phyloP scores from a whole-genome alignment of 2,329 filamentous ascomycete genomes.

The Pochonia chlamydosporia region DNA sequence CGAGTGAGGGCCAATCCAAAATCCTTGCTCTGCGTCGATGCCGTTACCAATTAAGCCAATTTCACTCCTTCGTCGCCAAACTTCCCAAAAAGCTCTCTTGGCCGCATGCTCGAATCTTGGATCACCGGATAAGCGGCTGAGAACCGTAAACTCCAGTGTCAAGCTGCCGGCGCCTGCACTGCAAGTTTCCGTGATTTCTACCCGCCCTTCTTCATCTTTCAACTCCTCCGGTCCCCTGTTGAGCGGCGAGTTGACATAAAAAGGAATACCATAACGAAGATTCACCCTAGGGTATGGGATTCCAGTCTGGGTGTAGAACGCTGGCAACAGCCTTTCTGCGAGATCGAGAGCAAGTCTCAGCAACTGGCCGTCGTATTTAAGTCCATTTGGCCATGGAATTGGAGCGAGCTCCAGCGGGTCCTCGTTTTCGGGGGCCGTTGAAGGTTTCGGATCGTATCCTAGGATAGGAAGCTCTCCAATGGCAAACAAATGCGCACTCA shows the following conservation, averaged over 20 bases:
- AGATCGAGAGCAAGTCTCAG: conserved; percentile 85
- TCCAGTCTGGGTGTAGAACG: conserved; percentile 85
- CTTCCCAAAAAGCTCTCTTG: conserved; percentile 92
- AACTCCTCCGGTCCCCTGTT: conserved; percentile 44
- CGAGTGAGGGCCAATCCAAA: conserved; percentile 84
- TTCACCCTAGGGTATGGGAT: conserved; percentile 95
- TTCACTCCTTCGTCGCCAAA: conserved; percentile 83
- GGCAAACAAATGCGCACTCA: conserved; percentile 92
- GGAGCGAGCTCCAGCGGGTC: conserved; percentile 42
- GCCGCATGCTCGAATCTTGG: conserved; percentile 81
- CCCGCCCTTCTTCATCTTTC: conserved; percentile 29
- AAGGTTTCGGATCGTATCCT: conserved; percentile 58
- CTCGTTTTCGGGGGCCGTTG: conserved; percentile 19
- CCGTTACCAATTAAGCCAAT: conserved; percentile 87
- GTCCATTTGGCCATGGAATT: conserved; percentile 69
- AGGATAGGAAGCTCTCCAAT: conserved; percentile 82
- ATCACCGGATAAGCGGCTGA: conserved; percentile 84
- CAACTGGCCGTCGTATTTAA: conserved; percentile 84
- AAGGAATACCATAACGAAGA: conserved; percentile 82
- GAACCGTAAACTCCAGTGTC: conserved; percentile 84
- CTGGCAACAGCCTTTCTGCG: conserved; percentile 76
- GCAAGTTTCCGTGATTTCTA: conserved; percentile 90
- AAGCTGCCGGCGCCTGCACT: conserved; percentile 95
- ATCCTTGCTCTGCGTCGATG: conserved; percentile 84
- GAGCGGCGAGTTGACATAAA: conserved; percentile 81